Base-by-base conservation (phyloP, 768 basidiomycete species). In the Lentinula sp. region DNA sequence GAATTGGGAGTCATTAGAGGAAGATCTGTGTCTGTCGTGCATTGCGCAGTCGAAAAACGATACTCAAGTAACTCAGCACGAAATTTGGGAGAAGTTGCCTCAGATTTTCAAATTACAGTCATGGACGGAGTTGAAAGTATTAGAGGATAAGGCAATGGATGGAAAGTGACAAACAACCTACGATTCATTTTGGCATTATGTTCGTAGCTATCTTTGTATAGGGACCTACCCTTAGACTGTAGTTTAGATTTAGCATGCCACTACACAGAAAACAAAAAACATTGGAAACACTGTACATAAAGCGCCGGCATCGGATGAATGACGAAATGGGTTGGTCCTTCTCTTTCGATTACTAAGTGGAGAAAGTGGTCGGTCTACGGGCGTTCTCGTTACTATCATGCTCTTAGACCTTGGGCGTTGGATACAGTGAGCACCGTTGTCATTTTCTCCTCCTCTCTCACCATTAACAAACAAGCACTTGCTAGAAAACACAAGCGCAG, bases 61-160 rank as follows among this genome's bases (percentile, higher is more conserved):
- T 6, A 69, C 66, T 40, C 55, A 51, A 48, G 40, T 59, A 34
- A 66, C 70, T 21, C 65, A 68, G 46, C 51, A 68, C 59, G 64
- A 64, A 54, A 68, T 76, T 68, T 73, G 75, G 76, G 61, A 66
- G 8, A 65, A 66, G 55, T 58, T 76, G 39, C 73, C 72, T 2
- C 60, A 63, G 1, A 69, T 73, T 57, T 75, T 75, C 61, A 67
- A 67, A 9, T 61, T 74, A 2, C 67, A 67, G 2, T 49, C 57
- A 15, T 75, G 74, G 74, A 65, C 65, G 32, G 65, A 67, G 16
- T 63, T 75, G 61, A 70, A 73, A 59, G 59, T 39, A 23, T 35
- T 58, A 57, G 68, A 61, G 65, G 49, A 59, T 28, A 55, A 50
- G 46, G 64, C 67, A 13, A 65, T 69, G 23, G 68, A 68, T 39